These are phyloP conservation scores for Globisporangium yorkense DNA, from an alignment of 352 stramenopile genomes.

Conservation along the genomic window DNA sequence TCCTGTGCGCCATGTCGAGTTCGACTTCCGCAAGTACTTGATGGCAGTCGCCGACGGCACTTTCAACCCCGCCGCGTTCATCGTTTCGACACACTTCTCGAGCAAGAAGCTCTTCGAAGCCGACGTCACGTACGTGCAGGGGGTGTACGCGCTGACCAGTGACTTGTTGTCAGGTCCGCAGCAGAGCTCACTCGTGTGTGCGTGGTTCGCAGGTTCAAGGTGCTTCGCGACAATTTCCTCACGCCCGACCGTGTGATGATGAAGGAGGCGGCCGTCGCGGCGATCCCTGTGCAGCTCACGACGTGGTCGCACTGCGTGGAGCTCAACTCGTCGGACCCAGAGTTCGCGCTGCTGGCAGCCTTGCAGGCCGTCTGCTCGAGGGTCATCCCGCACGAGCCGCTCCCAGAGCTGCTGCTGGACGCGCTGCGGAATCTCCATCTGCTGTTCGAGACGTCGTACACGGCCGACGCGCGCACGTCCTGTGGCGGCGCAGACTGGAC, in stretches of 20 bases:
- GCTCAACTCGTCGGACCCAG: constrained; percentile 30
- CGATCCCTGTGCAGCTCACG: constrained; percentile 8
- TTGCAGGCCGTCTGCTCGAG: constrained; percentile 19
- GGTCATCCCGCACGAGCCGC: constrained; percentile 37
- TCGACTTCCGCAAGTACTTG: constrained; percentile 43
- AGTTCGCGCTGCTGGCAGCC: constrained; percentile 28
- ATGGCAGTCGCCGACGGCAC: constrained; percentile 46
- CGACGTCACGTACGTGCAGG: constrained; percentile 26
- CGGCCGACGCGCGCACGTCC: not conserved
- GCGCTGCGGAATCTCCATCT: constrained; percentile 35
- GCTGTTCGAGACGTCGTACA: constrained; percentile 13
- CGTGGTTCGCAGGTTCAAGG: constrained; percentile 25
- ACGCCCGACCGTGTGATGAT: constrained; percentile 37
- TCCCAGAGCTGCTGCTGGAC: constrained; percentile 29
- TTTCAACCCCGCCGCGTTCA: constrained; percentile 37
- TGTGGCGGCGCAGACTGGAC: not conserved
- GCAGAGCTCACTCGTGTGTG: not conserved
- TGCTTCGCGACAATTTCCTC: constrained; percentile 57
- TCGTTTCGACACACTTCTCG: constrained; percentile 37
- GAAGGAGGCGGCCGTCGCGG: constrained; percentile 32
- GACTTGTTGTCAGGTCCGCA: not conserved
- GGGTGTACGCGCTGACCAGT: not conserved
- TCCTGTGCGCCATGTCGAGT: constrained; percentile 51
- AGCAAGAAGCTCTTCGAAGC: constrained; percentile 32
- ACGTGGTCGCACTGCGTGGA: constrained; percentile 37